Conservation (phyloP, 306 rosid species). For the Vigna trinervia region DNA sequence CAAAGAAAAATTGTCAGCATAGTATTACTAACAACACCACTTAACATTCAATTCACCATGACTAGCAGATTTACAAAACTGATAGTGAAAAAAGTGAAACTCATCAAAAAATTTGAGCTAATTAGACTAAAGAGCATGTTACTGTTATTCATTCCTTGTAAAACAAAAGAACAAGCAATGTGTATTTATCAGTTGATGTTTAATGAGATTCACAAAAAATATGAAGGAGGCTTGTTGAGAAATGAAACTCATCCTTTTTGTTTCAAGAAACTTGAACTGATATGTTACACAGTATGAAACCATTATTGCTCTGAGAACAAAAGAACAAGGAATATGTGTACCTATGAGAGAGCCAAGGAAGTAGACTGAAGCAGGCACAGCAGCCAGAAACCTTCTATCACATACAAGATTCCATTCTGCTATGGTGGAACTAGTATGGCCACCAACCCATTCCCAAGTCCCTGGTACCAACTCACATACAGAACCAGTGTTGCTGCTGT, state of each 20-base stretch:
- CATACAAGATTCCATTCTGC: slow-evolving; percentile 52
- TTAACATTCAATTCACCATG: background rate
- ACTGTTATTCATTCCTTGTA: too few relatives aligned
- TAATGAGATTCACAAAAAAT: background rate
- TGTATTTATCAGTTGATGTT: background rate
- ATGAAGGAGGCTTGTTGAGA: background rate
- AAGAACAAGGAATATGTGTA: background rate
- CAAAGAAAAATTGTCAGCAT: background rate
- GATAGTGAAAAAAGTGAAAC: background rate
- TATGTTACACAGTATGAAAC: background rate
- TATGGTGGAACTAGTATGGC: slow-evolving; percentile 44
- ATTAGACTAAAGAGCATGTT: background rate
- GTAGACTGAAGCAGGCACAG: slow-evolving; percentile 48
- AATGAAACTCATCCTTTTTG: background rate
- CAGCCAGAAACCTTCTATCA: slow-evolving; percentile 46
- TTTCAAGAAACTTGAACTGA: background rate
- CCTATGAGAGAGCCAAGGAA: slow-evolving; percentile 50
- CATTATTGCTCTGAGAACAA: background rate
- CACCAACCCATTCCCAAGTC: slow-evolving; percentile 53
- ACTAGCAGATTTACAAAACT: too few relatives aligned
- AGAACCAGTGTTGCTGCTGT: slow-evolving; percentile 16
- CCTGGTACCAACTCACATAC: slow-evolving; percentile 41
- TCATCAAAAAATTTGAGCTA: background rate
- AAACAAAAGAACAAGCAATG: background rate
- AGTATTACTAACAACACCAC: too few relatives aligned